Evolutionary conservation across 169 alveolate genomes (phyloP).

Genomic region (Cryptosporidium meleagridis): DNA sequence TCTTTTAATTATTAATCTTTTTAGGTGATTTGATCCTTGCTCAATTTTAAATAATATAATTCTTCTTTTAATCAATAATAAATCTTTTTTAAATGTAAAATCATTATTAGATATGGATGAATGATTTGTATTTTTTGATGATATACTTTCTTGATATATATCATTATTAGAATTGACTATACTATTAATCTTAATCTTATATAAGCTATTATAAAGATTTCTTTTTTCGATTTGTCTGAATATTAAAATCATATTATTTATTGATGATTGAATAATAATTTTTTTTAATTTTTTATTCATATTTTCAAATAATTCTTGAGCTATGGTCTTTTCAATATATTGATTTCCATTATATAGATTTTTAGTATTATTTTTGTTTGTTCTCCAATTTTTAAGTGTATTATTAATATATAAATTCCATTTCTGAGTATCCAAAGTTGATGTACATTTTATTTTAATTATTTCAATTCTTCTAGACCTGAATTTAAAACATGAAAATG

Average conservation of each 20-base stretch:
- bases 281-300: constrained; percentile 27
- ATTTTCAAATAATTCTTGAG: constrained; percentile 57
- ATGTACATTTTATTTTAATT: constrained; percentile 57
- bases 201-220: constrained; percentile 24
- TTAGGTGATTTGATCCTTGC: constrained; percentile 39
- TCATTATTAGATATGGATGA: constrained; percentile 2
- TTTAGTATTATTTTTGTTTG: constrained; percentile 29
- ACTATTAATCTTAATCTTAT: not conserved
- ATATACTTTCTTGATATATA: not conserved
- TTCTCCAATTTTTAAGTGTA: constrained; percentile 47
- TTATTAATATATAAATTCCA: constrained; percentile 49
- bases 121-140: not conserved
- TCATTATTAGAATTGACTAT: not conserved
- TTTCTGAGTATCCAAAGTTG: constrained; percentile 63
- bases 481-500: not conserved
- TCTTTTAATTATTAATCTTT: constrained; percentile 15
- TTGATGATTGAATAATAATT: not conserved
- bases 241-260: not conserved
- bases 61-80: constrained; percentile 24
- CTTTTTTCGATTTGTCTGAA: not conserved
- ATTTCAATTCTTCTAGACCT: not conserved
- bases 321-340: constrained; percentile 57
- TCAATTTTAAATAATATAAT: constrained; percentile 46
- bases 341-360: constrained; percentile 28
- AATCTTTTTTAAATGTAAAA: constrained; percentile 6